Evolutionary conservation across 305 asterid genomes (phyloP).

Genomic region (Solanum hybrid): DNA sequence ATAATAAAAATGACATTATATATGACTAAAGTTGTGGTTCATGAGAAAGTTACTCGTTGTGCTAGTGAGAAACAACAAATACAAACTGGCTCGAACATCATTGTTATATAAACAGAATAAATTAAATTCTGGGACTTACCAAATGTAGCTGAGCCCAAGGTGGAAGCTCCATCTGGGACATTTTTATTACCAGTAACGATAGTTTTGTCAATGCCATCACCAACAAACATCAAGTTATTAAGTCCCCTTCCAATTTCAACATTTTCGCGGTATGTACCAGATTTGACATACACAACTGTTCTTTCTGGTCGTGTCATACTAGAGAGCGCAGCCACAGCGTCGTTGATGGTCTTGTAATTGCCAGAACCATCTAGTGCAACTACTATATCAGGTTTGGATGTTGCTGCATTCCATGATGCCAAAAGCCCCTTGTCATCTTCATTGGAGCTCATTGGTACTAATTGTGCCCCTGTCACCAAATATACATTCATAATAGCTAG

Average conservation of each 20-base stretch:
- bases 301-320: slow-evolving; percentile 29
- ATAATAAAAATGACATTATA: not conserved
- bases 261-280: slow-evolving; percentile 44
- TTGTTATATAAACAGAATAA: not conserved
- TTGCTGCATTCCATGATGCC: slow-evolving; percentile 43
- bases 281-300: slow-evolving; percentile 43
- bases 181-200: slow-evolving; percentile 47
- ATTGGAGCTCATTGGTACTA: slow-evolving; percentile 11
- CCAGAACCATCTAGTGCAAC: slow-evolving; percentile 88
- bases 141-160: slow-evolving; percentile 60
- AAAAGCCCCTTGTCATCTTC: slow-evolving; percentile 24
- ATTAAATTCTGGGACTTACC: slow-evolving; percentile 23
- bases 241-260: slow-evolving; percentile 45
- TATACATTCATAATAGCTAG: not conserved
- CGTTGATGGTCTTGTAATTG: slow-evolving; percentile 41
- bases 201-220: slow-evolving; percentile 74
- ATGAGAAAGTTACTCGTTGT: too few relatives aligned
- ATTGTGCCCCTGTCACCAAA: not conserved
- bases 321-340: slow-evolving; percentile 43
- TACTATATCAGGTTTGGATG: slow-evolving; percentile 43
- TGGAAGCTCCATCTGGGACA: slow-evolving; percentile 52
- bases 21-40: not conserved
- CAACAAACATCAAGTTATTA: slow-evolving; percentile 59
- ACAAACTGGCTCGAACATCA: not conserved
- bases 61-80: not conserved